Conservation (phyloP, 225 moss, liverwort and hornwort genomes). For the Straminergon stramineum region DNA sequence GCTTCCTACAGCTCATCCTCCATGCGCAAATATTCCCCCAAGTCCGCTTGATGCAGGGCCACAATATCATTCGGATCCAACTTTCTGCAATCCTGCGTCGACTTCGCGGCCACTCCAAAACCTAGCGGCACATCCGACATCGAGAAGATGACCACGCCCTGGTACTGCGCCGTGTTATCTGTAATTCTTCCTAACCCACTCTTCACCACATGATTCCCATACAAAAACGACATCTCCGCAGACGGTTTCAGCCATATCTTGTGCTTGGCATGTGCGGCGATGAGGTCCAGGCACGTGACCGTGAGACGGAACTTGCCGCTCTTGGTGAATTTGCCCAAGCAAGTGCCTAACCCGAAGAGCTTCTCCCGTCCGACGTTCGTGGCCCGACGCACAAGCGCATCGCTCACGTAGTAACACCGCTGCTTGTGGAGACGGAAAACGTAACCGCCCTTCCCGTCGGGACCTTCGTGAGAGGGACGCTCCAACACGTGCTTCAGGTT, state of each 20-base stretch:
- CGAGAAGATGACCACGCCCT: conserved; percentile 74
- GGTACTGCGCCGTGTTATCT: conserved; percentile 71
- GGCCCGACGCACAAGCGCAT: conserved; percentile 62
- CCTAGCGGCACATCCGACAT: conserved; percentile 88
- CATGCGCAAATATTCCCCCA: conserved; percentile 79
- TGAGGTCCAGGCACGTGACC: conserved; percentile 64
- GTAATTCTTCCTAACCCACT: conserved; percentile 78
- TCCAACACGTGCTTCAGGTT: conserved; percentile 69
- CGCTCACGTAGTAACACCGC: conserved; percentile 65
- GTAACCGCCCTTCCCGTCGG: conserved; percentile 55
- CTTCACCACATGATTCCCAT: conserved; percentile 74
- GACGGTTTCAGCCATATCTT: conserved; percentile 90
- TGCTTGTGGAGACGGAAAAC: conserved; percentile 82
- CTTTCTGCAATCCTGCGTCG: conserved; percentile 80
- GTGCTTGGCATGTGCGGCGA: conserved; percentile 74
- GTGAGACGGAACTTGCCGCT: conserved; percentile 73
- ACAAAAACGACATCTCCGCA: conserved; percentile 76
- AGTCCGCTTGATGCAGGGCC: conserved; percentile 70
- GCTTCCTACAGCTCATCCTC: conserved; percentile 70
- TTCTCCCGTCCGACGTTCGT: conserved; percentile 74
- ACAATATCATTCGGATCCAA: conserved; percentile 83
- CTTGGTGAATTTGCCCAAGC: conserved; percentile 83
- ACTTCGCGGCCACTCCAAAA: conserved; percentile 81
- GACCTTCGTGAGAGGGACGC: conserved; percentile 58
- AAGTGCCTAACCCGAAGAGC: conserved; percentile 63